Evolutionary conservation across 2,329 filamentous ascomycete genomes (phyloP), one percentile per base, ranked within the genome.

Genomic region (Pseudocercospora macadamiae): DNA sequence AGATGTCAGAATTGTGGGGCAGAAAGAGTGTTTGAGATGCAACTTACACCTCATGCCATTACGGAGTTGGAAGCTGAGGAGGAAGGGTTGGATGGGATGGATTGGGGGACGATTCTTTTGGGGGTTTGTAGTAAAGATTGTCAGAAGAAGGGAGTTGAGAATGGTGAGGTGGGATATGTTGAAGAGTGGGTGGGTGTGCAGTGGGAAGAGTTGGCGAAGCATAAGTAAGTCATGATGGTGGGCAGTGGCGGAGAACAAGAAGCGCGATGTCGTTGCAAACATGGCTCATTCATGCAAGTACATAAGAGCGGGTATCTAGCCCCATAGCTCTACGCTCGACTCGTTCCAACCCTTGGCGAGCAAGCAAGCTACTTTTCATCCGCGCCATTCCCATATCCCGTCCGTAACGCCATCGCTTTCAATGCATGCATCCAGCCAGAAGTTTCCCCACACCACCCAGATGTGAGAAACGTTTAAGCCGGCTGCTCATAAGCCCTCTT

Each of bases 101-200:
- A 99, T 70, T 99, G 95, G 95, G 93, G 93, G 0, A 97, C 92
- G 0, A 83, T 99, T 7, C 86, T 99, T 58, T 80, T 97, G 34
- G 92, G 86, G 0, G 91, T 96, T 6, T 99, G 95, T 74, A 85
- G 83, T 64, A 84, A 77, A 70, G 91, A 97, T 73, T 97, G 95
- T 72, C 80, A 83, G 68, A 84, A 86, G 14, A 74, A 74, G 4
- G 83, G 83, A 0, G 81, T 86, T 5, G 60, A 64, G 51, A 79
- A 82, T 32, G 89, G 86, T 0, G 82, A 86, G 69, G 84, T 87
- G 0, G 90, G 88, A 1, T 97, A 96, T 76, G 70, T 92, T 16
- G 95, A 97, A 79, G 95, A 99, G 76, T 99, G 95, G 93, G 87
- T 85, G n/a, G 95, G 93, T 5, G 95, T 97, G 64, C 95, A 99